Conservation (phyloP, 1,139 yeast species). For the Lodderomyces metapsilosis region DNA sequence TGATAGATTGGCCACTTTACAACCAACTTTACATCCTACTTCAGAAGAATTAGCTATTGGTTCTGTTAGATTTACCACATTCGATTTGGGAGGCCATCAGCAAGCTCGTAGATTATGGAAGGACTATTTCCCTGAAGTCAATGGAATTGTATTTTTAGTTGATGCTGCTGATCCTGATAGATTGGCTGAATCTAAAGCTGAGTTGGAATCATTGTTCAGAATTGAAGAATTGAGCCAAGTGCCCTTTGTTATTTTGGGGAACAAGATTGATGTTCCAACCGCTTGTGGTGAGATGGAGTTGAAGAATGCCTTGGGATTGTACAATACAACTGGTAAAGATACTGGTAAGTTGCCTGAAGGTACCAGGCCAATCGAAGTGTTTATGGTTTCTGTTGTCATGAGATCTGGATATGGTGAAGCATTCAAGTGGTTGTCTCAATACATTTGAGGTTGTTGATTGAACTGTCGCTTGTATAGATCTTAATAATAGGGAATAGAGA, state of each 20-base stretch:
- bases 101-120: constrained; percentile 99
- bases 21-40: constrained; percentile 98
- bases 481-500: no score
- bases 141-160: constrained; percentile 93
- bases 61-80: constrained; percentile 93
- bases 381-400: constrained; percentile 97
- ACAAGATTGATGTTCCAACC: constrained; percentile 90
- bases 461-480: constrained; percentile 2
- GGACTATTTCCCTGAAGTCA: constrained; percentile 98
- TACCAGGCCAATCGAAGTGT: constrained; percentile 90
- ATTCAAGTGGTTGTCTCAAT: constrained; percentile 94
- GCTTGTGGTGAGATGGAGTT: constrained; percentile 96
- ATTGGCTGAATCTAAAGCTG: constrained; percentile 91
- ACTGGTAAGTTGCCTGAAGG: constrained; percentile 71
- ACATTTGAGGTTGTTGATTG: constrained; percentile 51
- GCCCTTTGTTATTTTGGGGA: constrained; percentile 92
- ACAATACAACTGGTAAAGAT: constrained; percentile 80
- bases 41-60: constrained; percentile 98
- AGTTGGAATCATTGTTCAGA: constrained; percentile 86
- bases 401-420: constrained; percentile 97
- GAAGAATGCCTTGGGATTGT: constrained; percentile 85
- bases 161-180: constrained; percentile 98
- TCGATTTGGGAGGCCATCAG: constrained; percentile 97
- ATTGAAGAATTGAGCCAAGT: constrained; percentile 88
- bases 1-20: constrained; percentile 95